Evolutionary conservation across 768 basidiomycete genomes (phyloP), one percentile per base, ranked within the genome.

Genomic region (Dentipellis sp.): DNA sequence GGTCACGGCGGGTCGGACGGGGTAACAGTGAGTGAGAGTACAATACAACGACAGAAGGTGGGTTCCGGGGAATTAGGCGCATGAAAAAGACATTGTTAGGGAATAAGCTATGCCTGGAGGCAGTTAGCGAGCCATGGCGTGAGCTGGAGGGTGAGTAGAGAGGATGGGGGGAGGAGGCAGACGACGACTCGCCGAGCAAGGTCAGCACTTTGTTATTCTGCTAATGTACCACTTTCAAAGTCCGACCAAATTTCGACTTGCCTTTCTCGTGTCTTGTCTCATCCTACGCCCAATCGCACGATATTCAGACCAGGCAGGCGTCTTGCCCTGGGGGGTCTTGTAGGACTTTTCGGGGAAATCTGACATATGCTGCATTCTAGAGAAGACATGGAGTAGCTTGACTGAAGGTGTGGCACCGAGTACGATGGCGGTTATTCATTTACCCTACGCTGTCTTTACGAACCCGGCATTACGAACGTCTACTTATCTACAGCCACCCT

Each of bases 31-130:
- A 19, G 55, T 59, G 57, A 29, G 55, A 59, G 14, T 55, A 56
- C 54, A 60, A 42, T 53, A 35, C 29, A 50, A 22, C 12, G 29
- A 14, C 48, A 21, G 29, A 22, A 50, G 9, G 23, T 35, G 55
- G 29, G 53, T 10, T 37, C 49, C 42, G 46, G 53, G 53, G 55
- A 35, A 57, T 53, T 12, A 54, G 53, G 52, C 37, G 34, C 54
- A 55, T 59, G 59, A 60, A 59, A 60, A 40, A 60, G 54, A 54
- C 59, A 60, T 60, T 51, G 48, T 54, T 12, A 23, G 39, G 51
- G 10, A 56, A 55, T 49, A 22, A 34, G 55, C 49, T 42, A 58
- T 38, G 46, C 55, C 36, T 39, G 45, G 7, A 36, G 46, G 37
- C 53, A 48, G 51, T 60, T 54, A 62, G 55, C 55, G 56, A 19